Conservation (phyloP, 148 eudicot genomes). For the Amaranthus cruentus region DNA sequence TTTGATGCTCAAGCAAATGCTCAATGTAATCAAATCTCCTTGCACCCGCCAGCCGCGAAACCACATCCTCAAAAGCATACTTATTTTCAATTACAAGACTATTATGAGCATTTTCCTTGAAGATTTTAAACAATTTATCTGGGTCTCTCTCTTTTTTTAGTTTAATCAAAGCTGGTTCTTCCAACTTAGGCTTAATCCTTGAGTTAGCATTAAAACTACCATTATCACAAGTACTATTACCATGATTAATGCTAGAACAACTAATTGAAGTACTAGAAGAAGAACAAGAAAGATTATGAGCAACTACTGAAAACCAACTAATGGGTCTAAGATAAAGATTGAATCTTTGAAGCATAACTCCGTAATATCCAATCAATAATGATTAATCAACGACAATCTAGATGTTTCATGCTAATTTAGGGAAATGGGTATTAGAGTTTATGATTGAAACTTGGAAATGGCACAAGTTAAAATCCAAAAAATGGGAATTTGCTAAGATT, state of each 20-base stretch:
- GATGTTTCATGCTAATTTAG: slow-evolving; percentile 4
- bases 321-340: slow-evolving; percentile 8
- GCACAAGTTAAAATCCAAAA: not conserved
- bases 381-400: not conserved
- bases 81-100: slow-evolving; percentile 55
- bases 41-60: slow-evolving; percentile 66
- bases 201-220: not conserved
- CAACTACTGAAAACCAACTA: slow-evolving; percentile 18
- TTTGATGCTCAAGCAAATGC: slow-evolving; percentile 68
- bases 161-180: slow-evolving; percentile 59
- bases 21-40: slow-evolving; percentile 60
- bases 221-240: not conserved
- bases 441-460: not conserved
- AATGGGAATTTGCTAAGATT: not conserved
- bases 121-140: slow-evolving; percentile 56
- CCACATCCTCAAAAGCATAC: slow-evolving; percentile 74
- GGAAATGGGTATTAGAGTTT: not conserved
- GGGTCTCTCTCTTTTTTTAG: slow-evolving; percentile 74
- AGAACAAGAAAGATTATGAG: not conserved
- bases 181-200: slow-evolving; percentile 20
- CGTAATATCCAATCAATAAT: not conserved
- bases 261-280: slow-evolving; percentile 5
- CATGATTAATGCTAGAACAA: slow-evolving; percentile 3
- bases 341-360: slow-evolving; percentile 17
- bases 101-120: slow-evolving; percentile 61